phyloP scores from a whole-genome alignment of 2,329 filamentous ascomycete species.

The Fusarium setosum region DNA sequence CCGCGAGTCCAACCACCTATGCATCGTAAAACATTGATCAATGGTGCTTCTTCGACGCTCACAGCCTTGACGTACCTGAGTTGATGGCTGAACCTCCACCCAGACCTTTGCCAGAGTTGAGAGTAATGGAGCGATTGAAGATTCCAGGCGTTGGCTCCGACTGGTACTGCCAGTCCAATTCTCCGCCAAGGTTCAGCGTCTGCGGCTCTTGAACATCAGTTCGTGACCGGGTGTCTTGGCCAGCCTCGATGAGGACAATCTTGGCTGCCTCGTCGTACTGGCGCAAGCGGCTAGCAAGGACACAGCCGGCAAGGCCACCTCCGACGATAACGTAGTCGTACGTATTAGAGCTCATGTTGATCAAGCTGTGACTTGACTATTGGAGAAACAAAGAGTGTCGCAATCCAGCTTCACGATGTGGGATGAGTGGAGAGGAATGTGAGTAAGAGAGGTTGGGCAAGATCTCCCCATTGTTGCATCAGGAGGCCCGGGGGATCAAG shows the following conservation, averaged over 20 bases:
- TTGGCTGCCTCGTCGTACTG: slow-evolving; percentile 34
- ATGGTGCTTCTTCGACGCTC: not conserved
- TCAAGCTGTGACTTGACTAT: not conserved
- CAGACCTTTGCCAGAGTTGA: slow-evolving; percentile 52
- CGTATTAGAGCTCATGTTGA: not conserved
- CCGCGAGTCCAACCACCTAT: slow-evolving; percentile 56
- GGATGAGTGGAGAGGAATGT: not conserved
- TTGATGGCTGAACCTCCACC: slow-evolving; percentile 56
- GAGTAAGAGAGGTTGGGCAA: not conserved
- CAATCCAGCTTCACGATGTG: not conserved
- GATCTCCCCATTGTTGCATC: no score
- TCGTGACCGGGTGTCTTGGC: slow-evolving; percentile 39
- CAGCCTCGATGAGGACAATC: slow-evolving; percentile 54
- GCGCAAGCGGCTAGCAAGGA: slow-evolving; percentile 47
- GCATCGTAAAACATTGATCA: not conserved
- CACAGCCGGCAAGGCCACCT: slow-evolving; percentile 48
- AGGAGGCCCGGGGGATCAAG: no score
- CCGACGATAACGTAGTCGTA: slow-evolving; percentile 47
- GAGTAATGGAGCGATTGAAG: slow-evolving; percentile 36
- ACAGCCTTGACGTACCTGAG: slow-evolving; percentile 35
- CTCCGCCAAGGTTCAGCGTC: slow-evolving; percentile 41
- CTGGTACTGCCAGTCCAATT: slow-evolving; percentile 51
- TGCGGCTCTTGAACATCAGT: slow-evolving; percentile 35
- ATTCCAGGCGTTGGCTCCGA: slow-evolving; percentile 45
- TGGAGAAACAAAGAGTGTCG: not conserved